Evolutionary conservation across 2,329 filamentous ascomycete species (phyloP).

Genomic region (Grosmannia huntii): DNA sequence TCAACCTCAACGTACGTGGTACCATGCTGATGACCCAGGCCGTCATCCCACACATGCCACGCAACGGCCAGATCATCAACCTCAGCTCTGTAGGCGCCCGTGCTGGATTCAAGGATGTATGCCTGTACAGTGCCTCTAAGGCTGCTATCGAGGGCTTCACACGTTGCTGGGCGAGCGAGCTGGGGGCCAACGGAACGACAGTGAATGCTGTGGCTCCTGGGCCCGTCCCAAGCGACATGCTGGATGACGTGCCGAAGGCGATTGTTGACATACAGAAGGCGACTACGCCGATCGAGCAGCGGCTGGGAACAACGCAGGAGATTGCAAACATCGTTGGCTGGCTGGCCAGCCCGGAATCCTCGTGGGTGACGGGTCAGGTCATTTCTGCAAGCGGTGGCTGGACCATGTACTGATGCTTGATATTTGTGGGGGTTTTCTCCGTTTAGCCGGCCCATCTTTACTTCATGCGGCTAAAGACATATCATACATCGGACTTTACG

Average conservation of each 20-base stretch:
- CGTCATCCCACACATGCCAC: constrained; percentile 6
- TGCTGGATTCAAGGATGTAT: constrained; percentile 2
- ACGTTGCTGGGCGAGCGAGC: constrained; percentile 11
- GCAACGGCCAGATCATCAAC: constrained; percentile 10
- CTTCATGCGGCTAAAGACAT: no score
- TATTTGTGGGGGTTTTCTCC: no score
- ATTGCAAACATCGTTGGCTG: not conserved
- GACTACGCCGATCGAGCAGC: not conserved
- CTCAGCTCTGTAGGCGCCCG: constrained; percentile 8
- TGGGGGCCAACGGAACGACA: constrained; percentile 10
- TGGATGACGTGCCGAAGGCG: not conserved
- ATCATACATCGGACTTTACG: no score
- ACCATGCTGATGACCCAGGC: constrained; percentile 12
- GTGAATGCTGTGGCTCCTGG: constrained; percentile 11
- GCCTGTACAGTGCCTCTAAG: constrained; percentile 11
- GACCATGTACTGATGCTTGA: not conserved
- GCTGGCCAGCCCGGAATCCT: not conserved
- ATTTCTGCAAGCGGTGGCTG: not conserved
- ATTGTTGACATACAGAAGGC: not conserved
- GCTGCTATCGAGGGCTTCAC: constrained; percentile 10
- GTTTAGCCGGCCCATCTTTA: no score
- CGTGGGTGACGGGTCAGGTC: not conserved
- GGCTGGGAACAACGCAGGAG: not conserved
- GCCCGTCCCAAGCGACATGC: constrained; percentile 11
- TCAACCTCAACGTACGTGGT: constrained; percentile 11